Evolutionary conservation across 257 asterid genomes (phyloP).

Genomic region (Nicotiana tabacum): DNA sequence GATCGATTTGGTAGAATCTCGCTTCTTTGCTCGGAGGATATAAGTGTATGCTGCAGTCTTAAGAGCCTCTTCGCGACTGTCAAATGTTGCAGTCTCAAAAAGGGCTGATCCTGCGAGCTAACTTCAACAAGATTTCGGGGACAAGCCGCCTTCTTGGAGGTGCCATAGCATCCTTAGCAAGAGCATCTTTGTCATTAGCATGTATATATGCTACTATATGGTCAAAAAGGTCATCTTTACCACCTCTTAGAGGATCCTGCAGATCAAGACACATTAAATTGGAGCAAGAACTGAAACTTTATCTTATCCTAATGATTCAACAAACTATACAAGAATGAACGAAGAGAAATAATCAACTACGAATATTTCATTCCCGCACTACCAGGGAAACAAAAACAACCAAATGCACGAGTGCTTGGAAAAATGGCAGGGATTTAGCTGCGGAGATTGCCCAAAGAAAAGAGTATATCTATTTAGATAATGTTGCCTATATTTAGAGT

Average conservation of each 20-base stretch:
- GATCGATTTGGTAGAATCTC: background rate
- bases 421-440: background rate
- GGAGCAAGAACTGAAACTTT: background rate
- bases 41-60: background rate
- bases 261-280: background rate
- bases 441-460: background rate
- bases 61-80: too few relatives aligned
- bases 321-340: background rate
- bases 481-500: background rate
- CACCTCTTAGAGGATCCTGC: conserved; percentile 97
- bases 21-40: background rate
- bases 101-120: conserved; percentile 75
- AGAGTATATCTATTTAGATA: background rate
- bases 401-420: background rate
- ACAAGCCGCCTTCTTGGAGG: conserved; percentile 73
- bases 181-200: conserved; percentile 64
- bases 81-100: conserved; percentile 29
- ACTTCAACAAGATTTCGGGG: conserved; percentile 64
- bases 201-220: conserved; percentile 62
- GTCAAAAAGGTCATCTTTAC: conserved; percentile 82
- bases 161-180: conserved; percentile 60
- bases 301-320: background rate
- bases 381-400: background rate
- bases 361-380: background rate
- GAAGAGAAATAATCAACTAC: background rate